Evolutionary conservation across 495 filamentous ascomycete species (phyloP).

Genomic region (Parathielavia hyrcaniae): DNA sequence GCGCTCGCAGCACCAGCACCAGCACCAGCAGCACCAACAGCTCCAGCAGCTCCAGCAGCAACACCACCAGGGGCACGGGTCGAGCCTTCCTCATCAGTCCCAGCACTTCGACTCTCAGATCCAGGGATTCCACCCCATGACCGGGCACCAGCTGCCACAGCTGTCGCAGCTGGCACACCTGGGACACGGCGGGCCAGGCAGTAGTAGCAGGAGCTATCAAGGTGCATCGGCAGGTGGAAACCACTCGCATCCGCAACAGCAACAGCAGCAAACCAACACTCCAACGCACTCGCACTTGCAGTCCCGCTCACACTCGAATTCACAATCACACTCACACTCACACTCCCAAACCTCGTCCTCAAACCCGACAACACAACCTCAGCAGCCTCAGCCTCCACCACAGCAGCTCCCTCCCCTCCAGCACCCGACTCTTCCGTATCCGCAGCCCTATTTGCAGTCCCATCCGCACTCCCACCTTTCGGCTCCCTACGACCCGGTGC

Average conservation of each 20-base stretch:
- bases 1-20: conserved; percentile 10
- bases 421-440: conserved; percentile 2
- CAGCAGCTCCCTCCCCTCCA: conserved; percentile 6
- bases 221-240: not conserved
- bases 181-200: not conserved
- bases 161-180: conserved; percentile 5
- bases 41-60: conserved; percentile 10
- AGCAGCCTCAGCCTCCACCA: not conserved
- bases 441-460: conserved; percentile 10
- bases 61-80: conserved; percentile 11
- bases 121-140: not conserved
- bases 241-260: not conserved
- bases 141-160: conserved; percentile 4
- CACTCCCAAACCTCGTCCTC: not conserved
- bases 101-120: not conserved
- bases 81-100: conserved; percentile 9
- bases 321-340: not conserved
- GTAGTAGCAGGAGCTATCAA: not conserved
- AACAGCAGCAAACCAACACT: conserved; percentile 10
- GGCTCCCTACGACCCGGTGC: conserved; percentile 25
- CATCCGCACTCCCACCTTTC: not conserved
- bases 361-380: not conserved
- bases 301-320: not conserved
- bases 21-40: not conserved
- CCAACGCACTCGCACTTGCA: conserved; percentile 9